These are phyloP conservation scores for Amanita phalloides DNA, from an alignment of 768 basidiomycete species.

Conservation along the genomic window DNA sequence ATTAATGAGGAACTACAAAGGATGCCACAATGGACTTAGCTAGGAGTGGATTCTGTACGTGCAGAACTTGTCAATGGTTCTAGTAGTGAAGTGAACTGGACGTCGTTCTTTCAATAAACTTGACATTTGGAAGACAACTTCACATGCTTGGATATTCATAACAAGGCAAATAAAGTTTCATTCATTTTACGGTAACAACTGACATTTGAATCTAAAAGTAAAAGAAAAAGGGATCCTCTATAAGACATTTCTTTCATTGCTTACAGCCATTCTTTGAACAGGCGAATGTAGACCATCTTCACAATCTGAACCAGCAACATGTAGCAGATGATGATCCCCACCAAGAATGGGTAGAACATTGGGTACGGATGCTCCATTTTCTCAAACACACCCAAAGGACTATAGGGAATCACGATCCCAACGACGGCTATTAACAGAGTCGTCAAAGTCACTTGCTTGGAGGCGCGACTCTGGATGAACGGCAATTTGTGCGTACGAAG, in stretches of 20 bases:
- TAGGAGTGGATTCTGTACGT: neutral
- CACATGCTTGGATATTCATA: too few species aligned
- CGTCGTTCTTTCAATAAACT: too few species aligned
- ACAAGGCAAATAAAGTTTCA: too few species aligned
- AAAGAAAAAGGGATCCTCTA: neutral
- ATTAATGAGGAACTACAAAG: conserved; percentile 51
- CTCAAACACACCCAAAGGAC: neutral
- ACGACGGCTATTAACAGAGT: neutral
- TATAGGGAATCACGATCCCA: neutral
- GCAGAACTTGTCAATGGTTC: neutral
- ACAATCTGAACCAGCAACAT: neutral
- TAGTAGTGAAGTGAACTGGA: neutral
- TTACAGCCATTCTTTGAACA: neutral
- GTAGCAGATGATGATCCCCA: conserved; percentile 1
- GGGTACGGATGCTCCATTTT: neutral
- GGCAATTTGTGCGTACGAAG: conserved; percentile 4
- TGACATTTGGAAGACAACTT: too few species aligned
- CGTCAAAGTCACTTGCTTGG: neutral
- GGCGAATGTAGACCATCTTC: conserved; percentile 2
- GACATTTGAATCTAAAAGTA: neutral
- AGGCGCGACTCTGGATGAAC: conserved; percentile 2
- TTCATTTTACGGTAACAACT: neutral
- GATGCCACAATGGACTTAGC: conserved; percentile 3
- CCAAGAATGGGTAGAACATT: conserved; percentile 1
- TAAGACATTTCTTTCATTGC: neutral